Conservation (phyloP, 495 filamentous ascomycete genomes). For the Chaetomium fimeti region DNA sequence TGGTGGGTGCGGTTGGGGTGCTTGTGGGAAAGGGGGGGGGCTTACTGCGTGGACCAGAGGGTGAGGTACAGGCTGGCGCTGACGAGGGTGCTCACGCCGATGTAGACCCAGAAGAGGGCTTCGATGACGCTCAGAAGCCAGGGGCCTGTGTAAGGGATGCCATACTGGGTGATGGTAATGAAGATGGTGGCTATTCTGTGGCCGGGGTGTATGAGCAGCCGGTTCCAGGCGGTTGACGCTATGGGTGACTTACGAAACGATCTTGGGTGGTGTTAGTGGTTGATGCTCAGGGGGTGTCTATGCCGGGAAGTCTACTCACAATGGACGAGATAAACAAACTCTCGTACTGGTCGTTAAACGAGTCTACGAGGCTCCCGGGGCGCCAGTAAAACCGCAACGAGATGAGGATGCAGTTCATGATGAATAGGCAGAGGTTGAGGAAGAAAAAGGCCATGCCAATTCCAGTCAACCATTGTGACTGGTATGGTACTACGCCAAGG, state of each 20-base stretch:
- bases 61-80: slow-evolving; percentile 71
- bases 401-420: slow-evolving; percentile 66
- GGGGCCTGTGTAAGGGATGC: slow-evolving; percentile 59
- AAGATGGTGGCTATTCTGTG: slow-evolving; percentile 69
- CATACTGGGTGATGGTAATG: slow-evolving; percentile 78
- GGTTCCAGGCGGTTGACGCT: background rate
- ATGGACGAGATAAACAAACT: slow-evolving; percentile 74
- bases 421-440: slow-evolving; percentile 70
- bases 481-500: slow-evolving; percentile 59
- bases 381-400: slow-evolving; percentile 67
- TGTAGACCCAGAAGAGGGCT: slow-evolving; percentile 73
- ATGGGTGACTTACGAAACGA: slow-evolving; percentile 17
- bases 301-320: slow-evolving; percentile 40
- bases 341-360: slow-evolving; percentile 75
- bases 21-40: background rate
- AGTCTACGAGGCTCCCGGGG: slow-evolving; percentile 68
- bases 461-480: slow-evolving; percentile 64
- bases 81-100: slow-evolving; percentile 59
- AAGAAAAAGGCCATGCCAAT: slow-evolving; percentile 75
- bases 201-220: slow-evolving; percentile 25
- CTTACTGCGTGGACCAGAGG: slow-evolving; percentile 60
- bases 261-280: slow-evolving; percentile 1
- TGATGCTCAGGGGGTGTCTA: background rate
- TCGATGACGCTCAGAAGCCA: slow-evolving; percentile 67
- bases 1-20: slow-evolving; percentile 3